Conservation (phyloP, 768 basidiomycete genomes). For the Kwoniella mangroviensis region DNA sequence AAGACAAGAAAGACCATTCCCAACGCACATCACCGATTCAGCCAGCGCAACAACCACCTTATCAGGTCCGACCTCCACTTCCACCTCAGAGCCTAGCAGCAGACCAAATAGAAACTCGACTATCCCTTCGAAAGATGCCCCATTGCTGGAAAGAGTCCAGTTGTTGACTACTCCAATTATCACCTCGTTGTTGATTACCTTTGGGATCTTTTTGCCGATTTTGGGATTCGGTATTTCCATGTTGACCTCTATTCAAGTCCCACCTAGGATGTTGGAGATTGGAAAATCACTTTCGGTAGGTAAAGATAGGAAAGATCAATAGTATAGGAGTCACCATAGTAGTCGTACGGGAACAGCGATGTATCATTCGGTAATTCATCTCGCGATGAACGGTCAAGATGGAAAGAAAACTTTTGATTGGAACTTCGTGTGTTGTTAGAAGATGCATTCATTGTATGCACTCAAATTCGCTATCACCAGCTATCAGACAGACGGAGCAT, state of each 20-base stretch:
- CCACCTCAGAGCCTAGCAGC: neutral
- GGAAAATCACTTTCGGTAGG: slow-evolving; percentile 43
- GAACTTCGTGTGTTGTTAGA: no score
- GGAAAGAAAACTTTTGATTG: no score
- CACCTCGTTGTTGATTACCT: slow-evolving; percentile 47
- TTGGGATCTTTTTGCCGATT: slow-evolving; percentile 52
- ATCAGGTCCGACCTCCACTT: slow-evolving; percentile 18
- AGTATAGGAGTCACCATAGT: neutral
- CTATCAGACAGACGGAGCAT: no score
- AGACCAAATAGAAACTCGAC: slow-evolving; percentile 27
- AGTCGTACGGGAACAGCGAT: no score
- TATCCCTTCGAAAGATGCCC: slow-evolving; percentile 34
- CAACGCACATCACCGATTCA: slow-evolving; percentile 32
- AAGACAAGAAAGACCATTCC: slow-evolving; percentile 49
- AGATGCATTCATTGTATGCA: no score
- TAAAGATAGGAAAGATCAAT: slow-evolving; percentile 56
- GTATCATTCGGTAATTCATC: no score
- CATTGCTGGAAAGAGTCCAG: slow-evolving; percentile 47
- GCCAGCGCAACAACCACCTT: slow-evolving; percentile 16
- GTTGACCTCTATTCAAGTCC: slow-evolving; percentile 53
- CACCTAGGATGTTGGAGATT: slow-evolving; percentile 56
- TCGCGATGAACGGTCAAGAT: no score
- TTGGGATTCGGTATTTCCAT: slow-evolving; percentile 44
- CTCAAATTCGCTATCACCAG: no score
- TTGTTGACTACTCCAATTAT: slow-evolving; percentile 54